phyloP scores from a whole-genome alignment of 2,329 filamentous ascomycete genomes.

The Aspergillus amoenus region DNA sequence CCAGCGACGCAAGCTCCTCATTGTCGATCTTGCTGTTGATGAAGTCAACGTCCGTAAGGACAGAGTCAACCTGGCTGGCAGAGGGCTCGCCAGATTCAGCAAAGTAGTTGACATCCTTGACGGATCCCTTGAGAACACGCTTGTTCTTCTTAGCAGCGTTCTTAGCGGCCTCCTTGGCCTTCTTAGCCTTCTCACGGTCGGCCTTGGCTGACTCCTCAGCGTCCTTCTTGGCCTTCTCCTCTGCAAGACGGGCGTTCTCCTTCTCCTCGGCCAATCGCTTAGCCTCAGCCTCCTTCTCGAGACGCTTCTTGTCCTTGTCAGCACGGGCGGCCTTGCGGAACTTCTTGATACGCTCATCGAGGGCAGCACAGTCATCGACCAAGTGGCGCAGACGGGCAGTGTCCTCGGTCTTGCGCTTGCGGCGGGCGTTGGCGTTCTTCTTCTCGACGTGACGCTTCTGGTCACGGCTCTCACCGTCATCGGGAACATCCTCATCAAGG shows the following conservation, averaged over 20 bases:
- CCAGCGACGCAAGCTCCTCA: slow-evolving; percentile 84
- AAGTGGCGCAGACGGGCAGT: slow-evolving; percentile 84
- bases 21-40: slow-evolving; percentile 85
- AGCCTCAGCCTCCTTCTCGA: slow-evolving; percentile 88
- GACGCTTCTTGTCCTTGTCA: slow-evolving; percentile 91
- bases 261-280: slow-evolving; percentile 85
- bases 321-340: slow-evolving; percentile 92
- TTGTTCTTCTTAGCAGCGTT: slow-evolving; percentile 99
- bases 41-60: slow-evolving; percentile 81
- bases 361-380: slow-evolving; percentile 79
- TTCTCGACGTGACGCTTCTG: slow-evolving; percentile 98
- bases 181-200: slow-evolving; percentile 81
- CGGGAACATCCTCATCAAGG: slow-evolving; percentile 96
- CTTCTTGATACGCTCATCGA: slow-evolving; percentile 94
- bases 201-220: slow-evolving; percentile 84
- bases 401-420: slow-evolving; percentile 99
- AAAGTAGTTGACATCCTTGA: slow-evolving; percentile 99
- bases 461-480: slow-evolving; percentile 98
- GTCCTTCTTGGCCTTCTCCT: slow-evolving; percentile 75
- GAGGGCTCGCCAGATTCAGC: slow-evolving; percentile 66
- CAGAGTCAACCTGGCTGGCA: slow-evolving; percentile 75
- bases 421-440: slow-evolving; percentile 96
- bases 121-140: slow-evolving; percentile 86
- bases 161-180: slow-evolving; percentile 98
- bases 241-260: slow-evolving; percentile 77